Conservation (phyloP, 2,329 filamentous ascomycete species). For the Aspergillus floridensis region DNA sequence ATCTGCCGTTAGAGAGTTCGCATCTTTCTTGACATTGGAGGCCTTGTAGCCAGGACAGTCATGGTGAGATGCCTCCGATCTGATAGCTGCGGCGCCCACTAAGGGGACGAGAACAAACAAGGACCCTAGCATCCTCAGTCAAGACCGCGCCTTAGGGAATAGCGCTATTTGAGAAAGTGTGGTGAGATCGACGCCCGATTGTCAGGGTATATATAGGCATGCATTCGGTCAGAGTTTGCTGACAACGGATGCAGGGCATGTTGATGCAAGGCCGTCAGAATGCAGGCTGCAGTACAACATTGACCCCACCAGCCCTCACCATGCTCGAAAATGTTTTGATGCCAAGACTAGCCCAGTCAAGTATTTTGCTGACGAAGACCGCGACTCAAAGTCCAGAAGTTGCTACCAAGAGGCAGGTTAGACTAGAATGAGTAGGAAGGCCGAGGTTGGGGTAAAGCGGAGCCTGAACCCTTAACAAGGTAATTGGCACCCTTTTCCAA, state of each 20-base stretch:
- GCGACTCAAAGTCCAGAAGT: not conserved
- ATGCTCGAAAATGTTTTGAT: slow-evolving; percentile 1
- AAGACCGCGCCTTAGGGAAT: not conserved
- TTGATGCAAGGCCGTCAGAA: not conserved
- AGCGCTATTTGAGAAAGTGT: not conserved
- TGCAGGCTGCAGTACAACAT: slow-evolving; percentile 5
- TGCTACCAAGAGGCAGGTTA: not conserved
- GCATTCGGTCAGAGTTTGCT: slow-evolving; percentile 5
- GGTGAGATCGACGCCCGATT: not conserved
- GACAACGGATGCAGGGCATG: not conserved
- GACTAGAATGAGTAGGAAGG: not conserved
- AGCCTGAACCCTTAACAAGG: not conserved
- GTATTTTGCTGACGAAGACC: slow-evolving; percentile 10
- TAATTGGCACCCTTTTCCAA: not conserved
- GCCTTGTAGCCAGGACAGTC: slow-evolving; percentile 41
- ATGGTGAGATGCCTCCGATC: slow-evolving; percentile 13
- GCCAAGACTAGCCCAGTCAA: not conserved
- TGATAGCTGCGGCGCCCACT: slow-evolving; percentile 28
- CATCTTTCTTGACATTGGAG: slow-evolving; percentile 33
- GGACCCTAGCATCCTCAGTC: slow-evolving; percentile 24
- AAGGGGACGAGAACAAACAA: slow-evolving; percentile 28
- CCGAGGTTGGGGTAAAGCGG: not conserved
- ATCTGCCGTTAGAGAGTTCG: slow-evolving; percentile 62
- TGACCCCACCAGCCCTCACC: slow-evolving; percentile 4
- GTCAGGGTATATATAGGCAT: slow-evolving; percentile 5